Evolutionary conservation across 768 basidiomycete genomes (phyloP), one percentile per base, ranked within the genome.

Genomic region (Hericium erinaceus): DNA sequence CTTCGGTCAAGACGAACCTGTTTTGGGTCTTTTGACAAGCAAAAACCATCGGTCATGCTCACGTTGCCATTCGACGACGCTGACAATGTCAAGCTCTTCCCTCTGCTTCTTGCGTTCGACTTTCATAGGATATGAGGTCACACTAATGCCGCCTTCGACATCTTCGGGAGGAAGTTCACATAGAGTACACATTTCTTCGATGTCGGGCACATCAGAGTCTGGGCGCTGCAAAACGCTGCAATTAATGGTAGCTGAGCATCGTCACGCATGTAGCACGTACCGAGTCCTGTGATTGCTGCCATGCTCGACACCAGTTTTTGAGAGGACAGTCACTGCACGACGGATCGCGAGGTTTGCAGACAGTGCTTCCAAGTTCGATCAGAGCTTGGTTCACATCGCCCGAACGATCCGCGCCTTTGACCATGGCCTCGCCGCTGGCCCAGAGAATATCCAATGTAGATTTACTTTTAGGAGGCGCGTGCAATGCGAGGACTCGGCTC

Each of bases 311-410:
- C 73, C 81, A 80, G 20, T 73, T 60, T 50, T 70, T 78, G 48
- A 98, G 63, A 18, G 93, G 91, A 70, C 95, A 98, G 16, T 72
- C 65, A 16, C 64, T 71, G 65, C 95, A 98, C 18, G 73, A 70
- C 10, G 95, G 95, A 60, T 88, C 82, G 60, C 82, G 84, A 44
- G 89, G 85, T 69, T 87, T 93, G 74, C 95, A 98, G 2, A 97
- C 80, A 3, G 92, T 95, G 67, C 89, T 90, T 52, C 95, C 95
- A 7, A 98, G 82, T 67, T 98, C 95, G 68, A 98, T 98, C 53
- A 98, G 76, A 13, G 90, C 93, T 72, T 97, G 89, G 66, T 95
- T 95, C 61, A 94, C 77, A 67, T 95, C 90, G 16, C 93, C 92
- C 0, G 92, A 81, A 60, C 78, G 69, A 38, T 79, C 76, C 52